Conservation (phyloP, 495 filamentous ascomycete species). For the Hypoxylon perforatum region DNA sequence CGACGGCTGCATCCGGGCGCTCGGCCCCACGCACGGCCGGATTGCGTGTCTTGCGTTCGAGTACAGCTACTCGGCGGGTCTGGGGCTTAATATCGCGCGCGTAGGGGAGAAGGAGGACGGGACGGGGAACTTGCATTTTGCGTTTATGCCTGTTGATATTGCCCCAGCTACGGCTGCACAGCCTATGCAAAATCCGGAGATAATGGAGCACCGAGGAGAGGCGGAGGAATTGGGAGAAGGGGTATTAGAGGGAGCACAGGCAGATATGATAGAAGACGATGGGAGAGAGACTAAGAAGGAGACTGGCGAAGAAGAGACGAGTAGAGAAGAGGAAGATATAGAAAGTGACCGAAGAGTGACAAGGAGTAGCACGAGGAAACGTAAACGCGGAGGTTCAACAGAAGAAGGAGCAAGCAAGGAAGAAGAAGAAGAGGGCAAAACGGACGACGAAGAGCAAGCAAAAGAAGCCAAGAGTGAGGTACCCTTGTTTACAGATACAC, state of each 20-base stretch:
- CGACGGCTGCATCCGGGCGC: slow-evolving; percentile 13
- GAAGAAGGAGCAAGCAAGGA: not conserved
- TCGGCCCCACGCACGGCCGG: not conserved
- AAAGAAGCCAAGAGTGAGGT: not conserved
- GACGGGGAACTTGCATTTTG: slow-evolving; percentile 11
- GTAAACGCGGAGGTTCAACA: not conserved
- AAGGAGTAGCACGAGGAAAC: not conserved
- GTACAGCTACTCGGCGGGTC: not conserved
- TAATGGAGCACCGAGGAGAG: not conserved
- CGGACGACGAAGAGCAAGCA: not conserved
- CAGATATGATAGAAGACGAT: not conserved
- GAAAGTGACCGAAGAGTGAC: not conserved
- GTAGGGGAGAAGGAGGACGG: slow-evolving; percentile 3
- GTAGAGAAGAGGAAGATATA: not conserved
- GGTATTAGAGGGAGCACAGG: not conserved
- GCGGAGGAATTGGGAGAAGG: not conserved
- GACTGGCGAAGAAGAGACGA: not conserved
- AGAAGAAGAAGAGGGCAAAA: not conserved
- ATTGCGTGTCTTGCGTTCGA: slow-evolving; percentile 8
- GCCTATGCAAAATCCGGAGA: not conserved
- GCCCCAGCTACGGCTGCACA: not conserved
- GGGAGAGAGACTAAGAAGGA: not conserved
- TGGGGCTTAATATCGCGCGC: slow-evolving; percentile 10
- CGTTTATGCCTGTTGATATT: slow-evolving; percentile 9
- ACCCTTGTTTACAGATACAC: not conserved